Evolutionary conservation across 371 early-diverging fungal genomes (phyloP).

Genomic region (Mortierella polycephala): DNA sequence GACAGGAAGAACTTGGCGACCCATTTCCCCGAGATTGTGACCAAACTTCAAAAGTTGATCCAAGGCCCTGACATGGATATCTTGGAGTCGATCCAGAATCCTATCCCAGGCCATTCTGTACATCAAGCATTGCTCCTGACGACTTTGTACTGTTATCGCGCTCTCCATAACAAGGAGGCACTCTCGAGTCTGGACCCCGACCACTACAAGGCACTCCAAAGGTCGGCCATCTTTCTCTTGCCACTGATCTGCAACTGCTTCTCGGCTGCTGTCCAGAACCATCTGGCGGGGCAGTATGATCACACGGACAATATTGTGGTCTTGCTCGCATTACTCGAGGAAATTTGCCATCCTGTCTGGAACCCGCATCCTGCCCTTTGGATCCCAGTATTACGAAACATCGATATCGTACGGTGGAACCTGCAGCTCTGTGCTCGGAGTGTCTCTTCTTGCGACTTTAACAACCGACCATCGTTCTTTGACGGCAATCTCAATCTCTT

Average conservation of each 20-base stretch:
- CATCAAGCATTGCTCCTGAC: constrained; percentile 40
- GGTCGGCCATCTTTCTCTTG: constrained; percentile 32
- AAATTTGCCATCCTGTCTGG: constrained; percentile 50
- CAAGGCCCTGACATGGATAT: constrained; percentile 57
- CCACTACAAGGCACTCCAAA: constrained; percentile 16
- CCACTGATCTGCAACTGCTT: constrained; percentile 39
- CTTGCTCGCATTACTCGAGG: constrained; percentile 38
- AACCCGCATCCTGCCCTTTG: constrained; percentile 49
- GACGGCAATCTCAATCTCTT: constrained; percentile 47
- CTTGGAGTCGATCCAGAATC: constrained; percentile 41
- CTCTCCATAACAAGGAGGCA: constrained; percentile 48
- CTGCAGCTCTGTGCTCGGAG: constrained; percentile 36
- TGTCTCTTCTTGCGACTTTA: constrained; percentile 29
- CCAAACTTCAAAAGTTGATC: constrained; percentile 62
- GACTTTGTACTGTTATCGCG: constrained; percentile 39
- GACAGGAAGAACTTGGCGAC: constrained; percentile 46
- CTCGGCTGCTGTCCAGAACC: constrained; percentile 17
- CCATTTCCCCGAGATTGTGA: constrained; percentile 51
- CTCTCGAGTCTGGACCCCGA: constrained; percentile 26
- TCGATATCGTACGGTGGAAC: constrained; percentile 38
- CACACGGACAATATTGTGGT: constrained; percentile 38
- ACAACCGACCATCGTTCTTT: constrained; percentile 43
- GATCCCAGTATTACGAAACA: constrained; percentile 39
- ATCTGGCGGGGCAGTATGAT: constrained; percentile 32
- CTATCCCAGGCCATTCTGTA: constrained; percentile 15